Conservation (phyloP, 2,329 filamentous ascomycete genomes). For the Apiospora saccharicola region DNA sequence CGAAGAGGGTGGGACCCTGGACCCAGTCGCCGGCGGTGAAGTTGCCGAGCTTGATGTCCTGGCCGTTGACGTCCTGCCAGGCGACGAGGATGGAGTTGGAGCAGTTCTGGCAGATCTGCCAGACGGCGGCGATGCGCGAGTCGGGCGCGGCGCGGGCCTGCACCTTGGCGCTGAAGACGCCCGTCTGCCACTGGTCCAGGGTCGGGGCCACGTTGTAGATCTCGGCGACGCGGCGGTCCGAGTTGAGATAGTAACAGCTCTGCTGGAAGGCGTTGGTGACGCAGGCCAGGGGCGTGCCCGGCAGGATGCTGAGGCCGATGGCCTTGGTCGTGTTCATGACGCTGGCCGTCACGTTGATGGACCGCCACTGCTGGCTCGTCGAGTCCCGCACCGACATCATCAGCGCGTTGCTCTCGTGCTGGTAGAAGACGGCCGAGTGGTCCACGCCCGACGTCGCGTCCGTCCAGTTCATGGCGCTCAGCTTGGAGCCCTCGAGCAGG, state of each 20-base stretch:
- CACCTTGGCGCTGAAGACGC: slow-evolving; percentile 23
- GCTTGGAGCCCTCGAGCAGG: slow-evolving; percentile 22
- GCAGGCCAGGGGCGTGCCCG: slow-evolving; percentile 28
- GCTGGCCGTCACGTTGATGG: slow-evolving; percentile 27
- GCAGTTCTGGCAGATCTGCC: slow-evolving; percentile 30
- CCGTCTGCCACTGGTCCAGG: slow-evolving; percentile 25
- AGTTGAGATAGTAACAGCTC: slow-evolving; percentile 29
- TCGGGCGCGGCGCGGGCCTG: slow-evolving; percentile 22
- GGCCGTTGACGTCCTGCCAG: slow-evolving; percentile 28
- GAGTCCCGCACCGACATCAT: slow-evolving; percentile 29
- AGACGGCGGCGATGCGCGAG: slow-evolving; percentile 28
- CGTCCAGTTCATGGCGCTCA: slow-evolving; percentile 30
- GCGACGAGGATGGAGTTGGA: slow-evolving; percentile 29
- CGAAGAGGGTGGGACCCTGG: slow-evolving; percentile 17
- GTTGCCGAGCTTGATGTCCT: slow-evolving; percentile 28
- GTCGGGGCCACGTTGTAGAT: slow-evolving; percentile 26
- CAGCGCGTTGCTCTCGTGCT: slow-evolving; percentile 26
- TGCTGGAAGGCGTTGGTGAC: slow-evolving; percentile 29
- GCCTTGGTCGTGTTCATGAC: slow-evolving; percentile 25
- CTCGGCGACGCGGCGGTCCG: slow-evolving; percentile 27
- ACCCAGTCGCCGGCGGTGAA: slow-evolving; percentile 27
- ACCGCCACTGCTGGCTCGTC: slow-evolving; percentile 23
- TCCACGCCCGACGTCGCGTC: slow-evolving; percentile 25
- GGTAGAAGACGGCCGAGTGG: slow-evolving; percentile 29
- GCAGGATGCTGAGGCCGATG: slow-evolving; percentile 27